These are phyloP conservation scores for Yarrowia deformans DNA, from an alignment of 805 yeast species.

Conservation along the genomic window DNA sequence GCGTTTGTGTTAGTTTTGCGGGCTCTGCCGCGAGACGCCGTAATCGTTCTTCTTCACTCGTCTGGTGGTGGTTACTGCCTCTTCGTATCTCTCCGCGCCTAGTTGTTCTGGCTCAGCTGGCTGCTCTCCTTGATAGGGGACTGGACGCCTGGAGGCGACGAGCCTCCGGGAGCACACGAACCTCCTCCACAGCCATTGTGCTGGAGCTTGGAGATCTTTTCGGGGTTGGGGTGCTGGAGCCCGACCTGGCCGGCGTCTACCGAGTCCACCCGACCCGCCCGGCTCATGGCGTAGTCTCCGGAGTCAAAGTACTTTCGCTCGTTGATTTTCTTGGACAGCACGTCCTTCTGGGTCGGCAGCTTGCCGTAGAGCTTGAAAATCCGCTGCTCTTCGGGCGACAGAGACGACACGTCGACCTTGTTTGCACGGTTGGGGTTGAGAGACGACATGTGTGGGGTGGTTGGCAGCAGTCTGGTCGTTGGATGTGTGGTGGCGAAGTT, in stretches of 20 bases:
- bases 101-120: constrained; percentile 39
- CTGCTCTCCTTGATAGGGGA: constrained; percentile 39
- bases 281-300: constrained; percentile 87
- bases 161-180: constrained; percentile 21
- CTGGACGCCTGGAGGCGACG: constrained; percentile 26
- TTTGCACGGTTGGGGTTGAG: constrained; percentile 39
- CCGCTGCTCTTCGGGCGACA: constrained; percentile 71
- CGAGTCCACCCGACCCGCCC: constrained; percentile 50
- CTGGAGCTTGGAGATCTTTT: constrained; percentile 43
- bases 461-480: too few relatives aligned
- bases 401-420: constrained; percentile 38
- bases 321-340: constrained; percentile 71
- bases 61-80: neutral
- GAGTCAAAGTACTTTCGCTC: constrained; percentile 93
- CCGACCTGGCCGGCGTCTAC: constrained; percentile 49
- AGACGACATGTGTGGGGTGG: constrained; percentile 24
- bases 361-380: constrained; percentile 83
- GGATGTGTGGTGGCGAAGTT: constrained; percentile 3
- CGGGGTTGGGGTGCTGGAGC: constrained; percentile 46
- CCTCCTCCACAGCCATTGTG: constrained; percentile 32
- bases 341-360: constrained; percentile 79
- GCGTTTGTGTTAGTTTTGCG: constrained; percentile 38
- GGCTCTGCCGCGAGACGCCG: constrained; percentile 35
- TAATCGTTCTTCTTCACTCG: constrained; percentile 1
- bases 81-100: neutral